Percentiles rank a stretch among this genome's conserved stretches.
Evolutionary conservation across 192 early-diverging fungal species (phyloP).

Genomic region (Rhizoclosmatium globosum): DNA sequence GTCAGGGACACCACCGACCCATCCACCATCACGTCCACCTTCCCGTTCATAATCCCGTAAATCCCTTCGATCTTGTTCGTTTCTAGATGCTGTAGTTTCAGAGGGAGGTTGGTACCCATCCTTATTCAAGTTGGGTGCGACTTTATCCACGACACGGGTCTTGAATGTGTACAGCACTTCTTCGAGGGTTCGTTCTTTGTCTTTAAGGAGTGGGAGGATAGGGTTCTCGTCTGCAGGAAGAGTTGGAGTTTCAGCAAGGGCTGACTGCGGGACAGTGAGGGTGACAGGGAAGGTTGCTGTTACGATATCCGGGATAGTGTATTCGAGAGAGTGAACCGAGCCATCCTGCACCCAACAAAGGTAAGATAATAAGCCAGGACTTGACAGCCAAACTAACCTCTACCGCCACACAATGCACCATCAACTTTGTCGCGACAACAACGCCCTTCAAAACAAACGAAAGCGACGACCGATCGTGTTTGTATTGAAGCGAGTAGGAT

Average conservation of each 20-base stretch:
- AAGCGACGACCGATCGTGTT: conserved; percentile 70
- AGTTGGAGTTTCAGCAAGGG: background rate
- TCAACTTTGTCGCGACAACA: conserved; percentile 64
- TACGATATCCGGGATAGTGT: conserved; percentile 36
- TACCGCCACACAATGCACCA: conserved; percentile 71
- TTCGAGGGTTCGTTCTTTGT: conserved; percentile 53
- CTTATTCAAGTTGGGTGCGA: conserved; percentile 76
- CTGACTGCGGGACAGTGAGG: conserved; percentile 4
- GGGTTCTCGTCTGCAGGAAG: conserved; percentile 28
- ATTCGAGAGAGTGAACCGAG: conserved; percentile 46
- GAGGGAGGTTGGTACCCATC: conserved; percentile 60
- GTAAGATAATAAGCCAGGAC: background rate
- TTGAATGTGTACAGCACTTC: conserved; percentile 70
- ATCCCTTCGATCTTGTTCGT: background rate
- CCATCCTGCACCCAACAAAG: conserved; percentile 40
- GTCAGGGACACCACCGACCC: background rate
- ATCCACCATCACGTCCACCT: background rate
- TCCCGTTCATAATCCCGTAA: conserved; percentile 4
- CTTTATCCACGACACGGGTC: conserved; percentile 66
- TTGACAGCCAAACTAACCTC: conserved; percentile 57
- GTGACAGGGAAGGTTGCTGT: conserved; percentile 42
- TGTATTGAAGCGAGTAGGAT: conserved; percentile 70
- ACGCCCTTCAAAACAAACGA: conserved; percentile 75
- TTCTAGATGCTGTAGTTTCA: background rate
- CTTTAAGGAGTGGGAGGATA: conserved; percentile 17